Percentiles rank a stretch among this genome's conserved stretches.
phyloP scores from a whole-genome alignment of 176 grass and related monocot genomes.

The Elymus sibiricus region DNA sequence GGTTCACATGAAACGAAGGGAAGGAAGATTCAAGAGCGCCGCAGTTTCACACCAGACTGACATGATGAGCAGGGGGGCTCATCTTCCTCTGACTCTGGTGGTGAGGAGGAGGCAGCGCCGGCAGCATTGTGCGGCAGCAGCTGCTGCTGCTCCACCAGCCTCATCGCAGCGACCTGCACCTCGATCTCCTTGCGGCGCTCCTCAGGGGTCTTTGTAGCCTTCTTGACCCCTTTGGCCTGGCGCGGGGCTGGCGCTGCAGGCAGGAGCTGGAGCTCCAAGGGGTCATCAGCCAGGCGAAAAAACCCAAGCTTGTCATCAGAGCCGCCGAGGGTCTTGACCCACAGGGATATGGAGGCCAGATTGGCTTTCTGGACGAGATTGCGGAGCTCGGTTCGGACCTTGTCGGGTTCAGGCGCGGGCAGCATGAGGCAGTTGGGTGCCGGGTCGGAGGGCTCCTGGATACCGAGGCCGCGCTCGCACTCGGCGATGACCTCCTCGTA shows the following conservation, averaged over 20 bases:
- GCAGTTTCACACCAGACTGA: neutral
- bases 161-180: constrained; percentile 60
- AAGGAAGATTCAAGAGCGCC: neutral
- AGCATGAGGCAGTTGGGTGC: constrained; percentile 55
- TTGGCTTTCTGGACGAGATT: constrained; percentile 72
- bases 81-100: neutral
- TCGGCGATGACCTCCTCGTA: constrained; percentile 66
- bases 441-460: constrained; percentile 54
- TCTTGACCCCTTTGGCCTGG: constrained; percentile 77
- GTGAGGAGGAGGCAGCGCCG: neutral
- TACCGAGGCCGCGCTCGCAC: constrained; percentile 67
- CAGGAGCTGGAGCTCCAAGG: constrained; percentile 57
- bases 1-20: neutral
- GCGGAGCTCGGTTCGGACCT: constrained; percentile 65
- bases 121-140: constrained; percentile 16
- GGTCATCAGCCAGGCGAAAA: constrained; percentile 49
- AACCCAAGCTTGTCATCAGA: constrained; percentile 55
- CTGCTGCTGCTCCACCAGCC: constrained; percentile 51
- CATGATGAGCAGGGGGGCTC: neutral
- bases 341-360: constrained; percentile 68
- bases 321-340: constrained; percentile 77
- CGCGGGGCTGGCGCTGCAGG: constrained; percentile 34
- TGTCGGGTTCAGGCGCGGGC: constrained; percentile 38
- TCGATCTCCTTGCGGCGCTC: constrained; percentile 94
- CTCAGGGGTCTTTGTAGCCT: constrained; percentile 68